Evolutionary conservation across 371 early-diverging fungal species (phyloP).

Genomic region (Apophysomyces ossiformis): DNA sequence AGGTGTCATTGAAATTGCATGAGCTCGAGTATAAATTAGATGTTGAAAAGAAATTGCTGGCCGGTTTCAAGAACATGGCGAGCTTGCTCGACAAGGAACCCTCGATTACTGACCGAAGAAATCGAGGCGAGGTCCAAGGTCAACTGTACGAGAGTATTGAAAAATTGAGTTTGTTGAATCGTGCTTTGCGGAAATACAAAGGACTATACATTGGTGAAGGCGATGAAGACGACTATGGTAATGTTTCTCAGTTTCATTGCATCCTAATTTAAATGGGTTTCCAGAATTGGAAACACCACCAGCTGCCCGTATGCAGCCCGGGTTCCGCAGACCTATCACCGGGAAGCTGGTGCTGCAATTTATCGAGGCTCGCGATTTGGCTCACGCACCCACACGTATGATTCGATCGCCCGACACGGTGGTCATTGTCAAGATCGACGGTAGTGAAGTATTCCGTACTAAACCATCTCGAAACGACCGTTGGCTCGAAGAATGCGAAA

Average conservation of each 20-base stretch:
- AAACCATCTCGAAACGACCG: constrained; percentile 69
- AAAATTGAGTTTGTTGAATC: constrained; percentile 79
- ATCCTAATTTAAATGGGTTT: constrained; percentile 5
- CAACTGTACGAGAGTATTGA: constrained; percentile 81
- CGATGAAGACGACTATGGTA: constrained; percentile 59
- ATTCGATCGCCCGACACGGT: constrained; percentile 55
- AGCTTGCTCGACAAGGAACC: constrained; percentile 51
- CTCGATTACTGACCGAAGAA: constrained; percentile 55
- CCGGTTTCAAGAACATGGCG: constrained; percentile 71
- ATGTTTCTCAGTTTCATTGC: constrained; percentile 3
- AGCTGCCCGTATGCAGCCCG: constrained; percentile 63
- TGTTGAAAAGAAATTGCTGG: constrained; percentile 87
- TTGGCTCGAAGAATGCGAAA: constrained; percentile 87
- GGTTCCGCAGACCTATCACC: constrained; percentile 74
- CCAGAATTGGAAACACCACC: constrained; percentile 51
- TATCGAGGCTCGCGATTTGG: constrained; percentile 68
- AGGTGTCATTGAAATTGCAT: constrained; percentile 85
- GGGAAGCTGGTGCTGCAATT: constrained; percentile 76
- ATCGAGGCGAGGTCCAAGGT: constrained; percentile 65
- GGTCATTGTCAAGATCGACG: constrained; percentile 87
- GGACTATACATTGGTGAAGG: constrained; percentile 77
- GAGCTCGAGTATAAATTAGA: constrained; percentile 89
- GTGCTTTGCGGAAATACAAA: constrained; percentile 85
- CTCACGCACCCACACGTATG: constrained; percentile 70
- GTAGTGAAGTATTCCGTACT: constrained; percentile 77